Conservation (phyloP, 2,329 filamentous ascomycete species). For the Diaporthe citrichinensis region DNA sequence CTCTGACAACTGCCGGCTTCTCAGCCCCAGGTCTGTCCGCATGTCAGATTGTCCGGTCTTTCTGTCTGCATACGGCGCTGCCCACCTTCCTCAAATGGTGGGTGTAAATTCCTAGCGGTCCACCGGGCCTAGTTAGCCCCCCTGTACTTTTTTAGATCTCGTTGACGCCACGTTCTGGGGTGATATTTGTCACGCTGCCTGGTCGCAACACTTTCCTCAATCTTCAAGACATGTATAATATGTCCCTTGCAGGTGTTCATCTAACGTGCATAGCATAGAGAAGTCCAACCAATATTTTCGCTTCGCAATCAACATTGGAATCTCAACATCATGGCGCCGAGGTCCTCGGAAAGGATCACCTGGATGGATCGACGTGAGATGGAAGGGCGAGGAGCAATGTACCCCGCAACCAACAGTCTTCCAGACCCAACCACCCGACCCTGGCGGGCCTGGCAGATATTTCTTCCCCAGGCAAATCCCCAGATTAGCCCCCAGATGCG, state of each 20-base stretch:
- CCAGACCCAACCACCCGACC: background rate
- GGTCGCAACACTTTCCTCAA: background rate
- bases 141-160: background rate
- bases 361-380: background rate
- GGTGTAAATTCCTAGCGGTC: background rate
- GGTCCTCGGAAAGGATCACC: background rate
- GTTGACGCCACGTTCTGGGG: background rate
- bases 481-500: background rate
- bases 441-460: background rate
- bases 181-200: slow-evolving; percentile 15
- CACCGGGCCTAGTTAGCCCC: background rate
- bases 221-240: background rate
- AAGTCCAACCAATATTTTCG: background rate
- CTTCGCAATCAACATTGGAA: background rate
- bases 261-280: no score
- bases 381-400: background rate
- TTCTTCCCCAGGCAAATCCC: background rate
- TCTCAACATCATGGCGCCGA: background rate
- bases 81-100: slow-evolving; percentile 7
- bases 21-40: slow-evolving; percentile 1
- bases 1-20: slow-evolving; percentile 12
- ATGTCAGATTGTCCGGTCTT: slow-evolving; percentile 2
- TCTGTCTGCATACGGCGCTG: background rate
- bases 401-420: background rate
- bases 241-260: background rate